A percentile compares a stretch with the other conserved stretches of the same genome.
These are phyloP conservation scores for Glycyrrhiza uralensis DNA, from an alignment of 306 rosid genomes.

Conservation along the genomic window DNA sequence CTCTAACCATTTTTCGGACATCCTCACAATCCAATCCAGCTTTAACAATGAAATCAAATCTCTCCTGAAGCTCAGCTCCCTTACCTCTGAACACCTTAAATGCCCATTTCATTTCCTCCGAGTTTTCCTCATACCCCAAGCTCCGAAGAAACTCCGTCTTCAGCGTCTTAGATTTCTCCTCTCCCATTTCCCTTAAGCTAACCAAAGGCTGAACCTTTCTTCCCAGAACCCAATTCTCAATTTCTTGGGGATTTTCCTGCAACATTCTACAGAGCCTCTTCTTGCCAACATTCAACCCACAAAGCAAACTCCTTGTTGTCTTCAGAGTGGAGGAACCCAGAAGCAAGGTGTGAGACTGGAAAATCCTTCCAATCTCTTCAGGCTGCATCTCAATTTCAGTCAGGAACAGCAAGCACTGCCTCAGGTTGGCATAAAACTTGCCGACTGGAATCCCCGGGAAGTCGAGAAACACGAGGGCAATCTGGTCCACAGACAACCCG, in stretches of 20 bases:
- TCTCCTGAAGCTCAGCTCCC: slow-evolving; percentile 76
- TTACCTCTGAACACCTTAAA: slow-evolving; percentile 60
- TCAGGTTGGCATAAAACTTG: slow-evolving; percentile 56
- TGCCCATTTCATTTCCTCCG: slow-evolving; percentile 39
- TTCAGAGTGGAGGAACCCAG: slow-evolving; percentile 59
- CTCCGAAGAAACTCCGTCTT: slow-evolving; percentile 59
- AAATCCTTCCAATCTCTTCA: slow-evolving; percentile 49
- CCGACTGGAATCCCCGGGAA: slow-evolving; percentile 50
- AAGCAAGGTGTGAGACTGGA: slow-evolving; percentile 44
- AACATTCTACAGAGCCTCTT: slow-evolving; percentile 44
- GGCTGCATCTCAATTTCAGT: slow-evolving; percentile 59
- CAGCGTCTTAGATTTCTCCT: slow-evolving; percentile 7
- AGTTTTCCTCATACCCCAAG: slow-evolving; percentile 55
- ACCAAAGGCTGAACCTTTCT: slow-evolving; percentile 41
- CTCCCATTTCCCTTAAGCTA: slow-evolving; percentile 21
- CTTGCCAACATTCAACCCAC: slow-evolving; percentile 60
- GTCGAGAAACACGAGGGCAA: slow-evolving; percentile 44
- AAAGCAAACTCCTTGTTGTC: slow-evolving; percentile 47
- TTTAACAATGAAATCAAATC: slow-evolving; percentile 62
- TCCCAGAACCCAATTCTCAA: slow-evolving; percentile 65
- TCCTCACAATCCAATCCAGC: slow-evolving; percentile 58
- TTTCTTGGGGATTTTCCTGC: slow-evolving; percentile 55
- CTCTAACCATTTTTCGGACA: slow-evolving; percentile 49
- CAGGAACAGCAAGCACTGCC: slow-evolving; percentile 41
- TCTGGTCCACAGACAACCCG: slow-evolving; percentile 47